Evolutionary conservation across 306 rosid genomes (phyloP).

Genomic region (Luffa acutangula): DNA sequence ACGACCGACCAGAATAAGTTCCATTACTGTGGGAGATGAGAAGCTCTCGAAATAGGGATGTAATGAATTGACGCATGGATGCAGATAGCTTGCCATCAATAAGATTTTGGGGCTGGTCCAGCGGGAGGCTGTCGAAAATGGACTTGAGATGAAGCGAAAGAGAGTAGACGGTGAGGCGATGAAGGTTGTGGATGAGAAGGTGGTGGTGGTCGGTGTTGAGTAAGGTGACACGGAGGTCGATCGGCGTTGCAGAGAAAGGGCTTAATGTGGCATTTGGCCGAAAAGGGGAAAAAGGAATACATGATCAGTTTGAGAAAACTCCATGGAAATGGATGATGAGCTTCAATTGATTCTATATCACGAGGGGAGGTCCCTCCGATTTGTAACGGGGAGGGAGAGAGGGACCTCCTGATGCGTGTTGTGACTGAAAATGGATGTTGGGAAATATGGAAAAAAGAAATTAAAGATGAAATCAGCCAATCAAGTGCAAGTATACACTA

Average conservation of each 20-base stretch:
- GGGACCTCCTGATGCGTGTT: too few relatives aligned
- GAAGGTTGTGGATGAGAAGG: constrained; percentile 5
- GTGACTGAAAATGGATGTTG: too few relatives aligned
- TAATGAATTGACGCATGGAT: not conserved
- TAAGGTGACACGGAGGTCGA: constrained; percentile 26
- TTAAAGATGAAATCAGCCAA: too few relatives aligned
- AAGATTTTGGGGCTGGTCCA: constrained; percentile 1
- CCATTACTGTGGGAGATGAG: not conserved
- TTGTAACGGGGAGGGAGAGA: too few relatives aligned
- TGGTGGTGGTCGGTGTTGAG: constrained; percentile 33
- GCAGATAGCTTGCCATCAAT: not conserved
- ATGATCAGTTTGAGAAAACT: not conserved
- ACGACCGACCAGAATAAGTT: not conserved
- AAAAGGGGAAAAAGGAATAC: constrained; percentile 20
- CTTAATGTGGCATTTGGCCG: constrained; percentile 30
- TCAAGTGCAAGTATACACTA: too few relatives aligned
- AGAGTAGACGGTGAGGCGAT: constrained; percentile 4
- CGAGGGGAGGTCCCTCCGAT: too few relatives aligned
- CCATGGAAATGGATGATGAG: not conserved
- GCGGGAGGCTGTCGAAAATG: constrained; percentile 21
- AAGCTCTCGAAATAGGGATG: constrained; percentile 21
- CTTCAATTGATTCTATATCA: not conserved
- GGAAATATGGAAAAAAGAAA: too few relatives aligned
- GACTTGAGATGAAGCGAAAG: constrained; percentile 29
- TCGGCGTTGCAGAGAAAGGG: constrained; percentile 22